Evolutionary conservation across 2,329 filamentous ascomycete genomes (phyloP), one percentile per base, ranked within the genome.

Genomic region (Epichloe gansuensis): DNA sequence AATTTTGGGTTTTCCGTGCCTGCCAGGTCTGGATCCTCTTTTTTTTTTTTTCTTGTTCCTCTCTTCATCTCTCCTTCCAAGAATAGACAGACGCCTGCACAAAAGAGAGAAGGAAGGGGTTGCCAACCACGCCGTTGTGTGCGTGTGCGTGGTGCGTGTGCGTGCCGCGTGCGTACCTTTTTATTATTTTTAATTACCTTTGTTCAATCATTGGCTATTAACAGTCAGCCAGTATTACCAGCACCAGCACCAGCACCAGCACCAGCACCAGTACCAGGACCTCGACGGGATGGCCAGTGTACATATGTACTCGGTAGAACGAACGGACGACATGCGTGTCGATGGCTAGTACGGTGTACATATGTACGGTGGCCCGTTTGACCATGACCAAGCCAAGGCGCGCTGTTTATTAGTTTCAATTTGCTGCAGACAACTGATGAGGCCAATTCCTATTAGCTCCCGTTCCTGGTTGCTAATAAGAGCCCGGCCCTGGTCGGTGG

Each of bases 31-130:
- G 41, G 8, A 9, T 15, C 42, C 25, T 31, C 34, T 21, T 37
- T 13, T 51, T 31, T 45, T 48, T 23, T 17, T 39, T 55, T 66
- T 69, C 72, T 74, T 72, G 73, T 75, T 74, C 72, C 72, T 17
- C 17, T 17, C 17, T 17, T 17, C 17, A 1, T 17, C 17, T 17
- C 17, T 17, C 17, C 17, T 17, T 17, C 17, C 8, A 31, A 31
- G 28, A 31, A 31, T 8, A 31, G 28, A 9, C 63, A 72, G 72
- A 67, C 67, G 67, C 69, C 68, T 70, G 66, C 68, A 67, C 67
- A 69, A 66, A 58, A 59, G 48, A 31, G 17, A 43, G 44, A 50
- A 21, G 41, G 17, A 17, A 17, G 17, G 17, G 21, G 31, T 35
- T 45, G 48, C 21, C 15, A 17, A 17, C 17, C 13, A 15, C 17